Evolutionary conservation across 169 alveolate species (phyloP).

Genomic region (Plasmodium cynomolgi): DNA sequence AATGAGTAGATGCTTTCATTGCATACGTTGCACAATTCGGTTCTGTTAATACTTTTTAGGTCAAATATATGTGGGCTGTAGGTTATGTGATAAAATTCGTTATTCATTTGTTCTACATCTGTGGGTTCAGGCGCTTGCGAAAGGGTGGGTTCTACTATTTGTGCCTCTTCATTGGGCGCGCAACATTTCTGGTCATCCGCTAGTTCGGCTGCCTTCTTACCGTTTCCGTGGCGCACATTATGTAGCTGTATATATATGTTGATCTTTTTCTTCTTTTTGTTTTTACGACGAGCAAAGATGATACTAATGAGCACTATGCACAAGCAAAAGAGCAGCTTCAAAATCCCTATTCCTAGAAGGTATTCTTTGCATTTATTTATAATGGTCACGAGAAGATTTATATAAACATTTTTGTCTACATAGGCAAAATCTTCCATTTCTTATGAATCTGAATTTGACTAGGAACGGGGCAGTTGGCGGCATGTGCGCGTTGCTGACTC

Average conservation of each 20-base stretch:
- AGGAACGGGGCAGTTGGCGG: background rate
- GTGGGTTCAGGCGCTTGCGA: background rate
- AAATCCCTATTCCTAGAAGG: conserved; percentile 33
- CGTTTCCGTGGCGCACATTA: conserved; percentile 5
- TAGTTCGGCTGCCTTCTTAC: background rate
- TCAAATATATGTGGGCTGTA: conserved; percentile 56
- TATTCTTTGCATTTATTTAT: conserved; percentile 47
- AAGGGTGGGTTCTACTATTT: background rate
- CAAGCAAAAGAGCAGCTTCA: conserved; percentile 36
- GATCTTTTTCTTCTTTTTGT: conserved; percentile 58
- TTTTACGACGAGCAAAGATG: conserved; percentile 52
- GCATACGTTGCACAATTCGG: conserved; percentile 64
- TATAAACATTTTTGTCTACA: conserved; percentile 70
- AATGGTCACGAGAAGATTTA: conserved; percentile 34
- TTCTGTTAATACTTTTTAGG: conserved; percentile 22
- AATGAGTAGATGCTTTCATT: conserved; percentile 62
- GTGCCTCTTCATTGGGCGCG: conserved; percentile 16
- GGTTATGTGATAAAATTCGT: conserved; percentile 27
- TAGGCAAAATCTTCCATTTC: conserved; percentile 74
- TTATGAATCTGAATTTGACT: conserved; percentile 9
- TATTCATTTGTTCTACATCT: conserved; percentile 12
- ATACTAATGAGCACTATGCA: conserved; percentile 45
- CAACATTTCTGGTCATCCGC: background rate
- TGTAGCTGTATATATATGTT: conserved; percentile 39
- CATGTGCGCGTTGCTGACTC: background rate